phyloP scores from a whole-genome alignment of 805 yeast species.

The Candida saitoana region DNA sequence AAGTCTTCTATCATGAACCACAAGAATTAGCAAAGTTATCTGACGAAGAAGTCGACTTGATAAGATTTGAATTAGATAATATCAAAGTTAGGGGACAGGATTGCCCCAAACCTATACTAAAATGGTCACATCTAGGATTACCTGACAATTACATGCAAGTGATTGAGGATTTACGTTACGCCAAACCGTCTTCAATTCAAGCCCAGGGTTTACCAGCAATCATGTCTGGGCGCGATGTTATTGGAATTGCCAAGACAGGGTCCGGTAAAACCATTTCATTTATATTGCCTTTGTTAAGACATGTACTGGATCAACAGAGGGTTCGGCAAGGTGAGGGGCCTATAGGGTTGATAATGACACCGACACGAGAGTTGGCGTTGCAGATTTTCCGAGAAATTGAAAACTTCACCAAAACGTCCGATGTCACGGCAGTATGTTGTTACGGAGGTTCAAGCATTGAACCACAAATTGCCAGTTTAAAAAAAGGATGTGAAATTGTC shows the following conservation, averaged over 20 bases:
- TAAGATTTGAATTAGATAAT: slow-evolving; percentile 55
- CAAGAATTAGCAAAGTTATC: slow-evolving; percentile 47
- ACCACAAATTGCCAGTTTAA: slow-evolving; percentile 73
- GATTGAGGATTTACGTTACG: slow-evolving; percentile 49
- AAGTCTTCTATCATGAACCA: slow-evolving; percentile 60
- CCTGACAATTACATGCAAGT: slow-evolving; percentile 54
- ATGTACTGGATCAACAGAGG: slow-evolving; percentile 69
- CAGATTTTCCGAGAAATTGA: slow-evolving; percentile 72
- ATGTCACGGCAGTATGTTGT: slow-evolving; percentile 66
- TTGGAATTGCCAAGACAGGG: slow-evolving; percentile 95
- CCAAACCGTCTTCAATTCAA: slow-evolving; percentile 80
- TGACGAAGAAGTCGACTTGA: slow-evolving; percentile 50
- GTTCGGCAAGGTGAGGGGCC: slow-evolving; percentile 59
- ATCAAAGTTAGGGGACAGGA: slow-evolving; percentile 58
- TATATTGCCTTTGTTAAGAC: slow-evolving; percentile 78
- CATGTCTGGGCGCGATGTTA: slow-evolving; percentile 84
- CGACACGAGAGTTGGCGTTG: slow-evolving; percentile 87
- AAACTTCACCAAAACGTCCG: slow-evolving; percentile 48
- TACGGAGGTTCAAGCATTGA: slow-evolving; percentile 89
- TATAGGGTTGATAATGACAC: slow-evolving; percentile 73
- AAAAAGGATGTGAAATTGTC: slow-evolving; percentile 71
- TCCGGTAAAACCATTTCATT: slow-evolving; percentile 94
- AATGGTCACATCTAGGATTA: slow-evolving; percentile 82
- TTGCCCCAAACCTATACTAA: slow-evolving; percentile 61
- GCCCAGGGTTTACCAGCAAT: slow-evolving; percentile 86